These are phyloP conservation scores for Arthrobotrys megalospora DNA, from an alignment of 2,329 filamentous ascomycete genomes.

Conservation along the genomic window DNA sequence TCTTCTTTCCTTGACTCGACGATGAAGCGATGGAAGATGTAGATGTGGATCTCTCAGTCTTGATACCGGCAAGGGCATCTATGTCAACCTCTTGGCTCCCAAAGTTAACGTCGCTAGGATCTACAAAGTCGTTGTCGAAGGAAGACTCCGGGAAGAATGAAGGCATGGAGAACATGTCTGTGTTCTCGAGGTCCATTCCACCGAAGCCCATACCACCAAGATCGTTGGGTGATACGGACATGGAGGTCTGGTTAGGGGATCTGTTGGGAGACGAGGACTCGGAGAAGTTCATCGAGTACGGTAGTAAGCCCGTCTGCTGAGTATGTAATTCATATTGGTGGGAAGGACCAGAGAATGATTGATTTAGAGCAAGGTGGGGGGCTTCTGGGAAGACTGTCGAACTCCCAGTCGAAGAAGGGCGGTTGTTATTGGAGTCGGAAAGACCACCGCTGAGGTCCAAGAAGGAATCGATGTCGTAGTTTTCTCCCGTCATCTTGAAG, in stretches of 20 bases:
- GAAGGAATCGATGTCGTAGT: conserved; percentile 62
- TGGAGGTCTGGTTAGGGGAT: conserved; percentile 71
- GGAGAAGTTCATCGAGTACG: conserved; percentile 85
- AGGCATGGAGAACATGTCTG: conserved; percentile 74
- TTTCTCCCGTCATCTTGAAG: conserved; percentile 57
- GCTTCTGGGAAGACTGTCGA: conserved; percentile 62
- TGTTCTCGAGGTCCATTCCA: conserved; percentile 66
- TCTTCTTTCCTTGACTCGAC: conserved; percentile 71
- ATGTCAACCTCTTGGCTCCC: conserved; percentile 80
- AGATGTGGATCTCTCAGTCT: conserved; percentile 62
- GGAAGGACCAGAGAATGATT: conserved; percentile 80
- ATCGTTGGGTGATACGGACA: conserved; percentile 71
- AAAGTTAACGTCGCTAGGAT: conserved; percentile 69
- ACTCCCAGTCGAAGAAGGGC: conserved; percentile 58
- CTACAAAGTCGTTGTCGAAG: conserved; percentile 68
- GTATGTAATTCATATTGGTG: conserved; percentile 96
- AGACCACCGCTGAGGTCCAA: conserved; percentile 60
- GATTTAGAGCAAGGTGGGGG: conserved; percentile 62
- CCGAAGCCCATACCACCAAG: conserved; percentile 66
- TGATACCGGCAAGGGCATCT: conserved; percentile 72
- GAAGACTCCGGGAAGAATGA: conserved; percentile 81
- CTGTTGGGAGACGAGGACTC: conserved; percentile 74
- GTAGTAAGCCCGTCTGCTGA: conserved; percentile 93
- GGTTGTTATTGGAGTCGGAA: conserved; percentile 59
- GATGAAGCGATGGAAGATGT: conserved; percentile 61